Conservation (phyloP, 2,329 filamentous ascomycete species). For the Phialophora chinensis region DNA sequence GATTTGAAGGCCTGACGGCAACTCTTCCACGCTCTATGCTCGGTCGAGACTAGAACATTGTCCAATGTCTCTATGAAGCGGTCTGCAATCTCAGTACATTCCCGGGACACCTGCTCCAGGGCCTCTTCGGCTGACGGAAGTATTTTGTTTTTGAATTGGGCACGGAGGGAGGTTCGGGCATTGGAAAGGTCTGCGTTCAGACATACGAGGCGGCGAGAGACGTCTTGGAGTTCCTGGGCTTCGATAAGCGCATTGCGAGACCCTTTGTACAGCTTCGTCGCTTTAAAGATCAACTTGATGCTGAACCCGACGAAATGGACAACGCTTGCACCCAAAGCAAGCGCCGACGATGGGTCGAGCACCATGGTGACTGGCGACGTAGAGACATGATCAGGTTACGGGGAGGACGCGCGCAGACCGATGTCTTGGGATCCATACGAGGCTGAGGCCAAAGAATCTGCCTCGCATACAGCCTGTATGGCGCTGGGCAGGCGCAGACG, state of each 20-base stretch:
- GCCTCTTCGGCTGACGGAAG: background rate
- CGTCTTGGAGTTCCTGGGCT: background rate
- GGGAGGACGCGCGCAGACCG: background rate
- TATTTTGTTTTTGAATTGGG: background rate
- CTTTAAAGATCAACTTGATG: background rate
- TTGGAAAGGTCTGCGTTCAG: background rate
- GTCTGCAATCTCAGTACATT: background rate
- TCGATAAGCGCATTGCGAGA: background rate
- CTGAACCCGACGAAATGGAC: background rate
- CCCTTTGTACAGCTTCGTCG: background rate
- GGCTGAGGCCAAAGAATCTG: background rate
- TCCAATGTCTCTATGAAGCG: background rate
- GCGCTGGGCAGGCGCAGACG: background rate
- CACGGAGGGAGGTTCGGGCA: background rate
- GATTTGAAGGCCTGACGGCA: constrained; percentile 14
- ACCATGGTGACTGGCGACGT: background rate
- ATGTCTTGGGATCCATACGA: background rate
- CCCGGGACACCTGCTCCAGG: background rate
- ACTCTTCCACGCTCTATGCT: constrained; percentile 10
- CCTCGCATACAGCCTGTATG: background rate
- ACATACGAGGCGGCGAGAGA: background rate
- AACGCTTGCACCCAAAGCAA: background rate
- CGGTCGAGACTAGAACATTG: background rate
- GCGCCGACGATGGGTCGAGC: background rate
- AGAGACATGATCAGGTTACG: background rate